Evolutionary conservation across 352 stramenopile species (phyloP).

Genomic region (Thraustotheca clavata): DNA sequence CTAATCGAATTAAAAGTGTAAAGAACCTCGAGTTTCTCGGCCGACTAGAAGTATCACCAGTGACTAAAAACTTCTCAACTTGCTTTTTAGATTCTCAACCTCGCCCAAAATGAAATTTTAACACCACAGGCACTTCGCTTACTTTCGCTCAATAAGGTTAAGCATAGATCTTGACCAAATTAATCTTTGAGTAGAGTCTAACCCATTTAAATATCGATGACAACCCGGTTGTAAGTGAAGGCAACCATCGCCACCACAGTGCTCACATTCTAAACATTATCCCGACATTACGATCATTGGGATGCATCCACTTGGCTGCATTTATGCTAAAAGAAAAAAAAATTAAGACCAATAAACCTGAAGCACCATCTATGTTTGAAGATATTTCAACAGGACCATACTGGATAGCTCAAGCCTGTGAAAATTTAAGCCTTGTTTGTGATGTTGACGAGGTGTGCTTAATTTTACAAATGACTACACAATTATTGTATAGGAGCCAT

Average conservation of each 20-base stretch:
- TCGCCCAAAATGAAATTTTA: conserved; percentile 43
- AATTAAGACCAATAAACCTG: neutral
- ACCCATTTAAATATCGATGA: conserved; percentile 60
- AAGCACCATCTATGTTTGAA: neutral
- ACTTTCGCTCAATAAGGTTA: conserved; percentile 64
- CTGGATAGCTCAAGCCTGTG: conserved; percentile 53
- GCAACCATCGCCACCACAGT: conserved; percentile 53
- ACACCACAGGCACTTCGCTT: conserved; percentile 43
- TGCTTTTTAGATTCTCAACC: conserved; percentile 30
- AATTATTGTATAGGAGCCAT: neutral
- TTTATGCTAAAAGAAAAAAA: conserved; percentile 23
- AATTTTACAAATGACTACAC: too few relatives aligned
- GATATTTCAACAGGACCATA: conserved; percentile 2
- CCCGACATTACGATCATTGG: conserved; percentile 47
- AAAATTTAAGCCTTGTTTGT: conserved; percentile 27
- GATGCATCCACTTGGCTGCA: conserved; percentile 38
- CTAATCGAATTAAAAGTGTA: conserved; percentile 48
- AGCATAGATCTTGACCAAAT: neutral
- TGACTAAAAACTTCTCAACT: neutral
- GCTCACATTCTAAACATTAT: conserved; percentile 75
- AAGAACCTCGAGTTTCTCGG: conserved; percentile 70
- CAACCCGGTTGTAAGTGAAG: conserved; percentile 61
- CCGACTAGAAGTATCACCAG: conserved; percentile 28
- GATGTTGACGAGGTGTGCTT: neutral
- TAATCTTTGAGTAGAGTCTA: conserved; percentile 24